Base-by-base conservation (phyloP, 371 early-diverging fungal genomes). In the Apophysomyces trapeziformis region DNA sequence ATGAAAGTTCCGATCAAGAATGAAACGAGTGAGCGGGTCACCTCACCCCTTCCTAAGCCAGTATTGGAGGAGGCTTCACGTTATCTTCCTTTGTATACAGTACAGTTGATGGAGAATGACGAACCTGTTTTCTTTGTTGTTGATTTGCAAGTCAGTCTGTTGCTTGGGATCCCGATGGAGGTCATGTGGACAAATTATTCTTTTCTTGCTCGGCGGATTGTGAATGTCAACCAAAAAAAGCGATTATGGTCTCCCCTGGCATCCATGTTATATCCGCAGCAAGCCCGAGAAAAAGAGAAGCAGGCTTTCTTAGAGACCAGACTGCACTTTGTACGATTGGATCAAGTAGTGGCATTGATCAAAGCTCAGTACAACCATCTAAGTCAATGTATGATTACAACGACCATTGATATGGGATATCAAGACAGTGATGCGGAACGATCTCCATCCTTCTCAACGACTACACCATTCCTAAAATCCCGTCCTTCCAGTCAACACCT, bases 181-280 rank as follows among this genome's bases (percentile, higher is more conserved):
- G 72, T 78, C 7, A 69, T 91, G 12, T 83, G 80, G 68, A 57
- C 63, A 18, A 78, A 76, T n/a, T 91, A 91, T 58, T 86, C 89
- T n/a, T 74, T 84, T 54, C 70, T 91, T 16, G 71, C 73, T 35
- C 84, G 87, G 38, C 83, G 87, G 21, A 61, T 67, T 21, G 75
- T 90, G 21, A 82, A 77, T 5, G 63, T 61, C 6, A 75, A 78
- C 2, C 89, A 90, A 59, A 89, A 91, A 70, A 86, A 87, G 47
- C 85, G 87, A 14, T 70, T 91, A n/a, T 91, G 91, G 91, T 85
- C 84, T 35, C 91, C 91, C 0, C 63, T 91, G 12, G 80, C 89
- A 0, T 82, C 82, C 8, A 90, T 90, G 91, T 71, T 90, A 9
- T 78, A 84, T 63, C 69, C 74, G 63, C 68, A 44, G 66, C 62